These are phyloP conservation scores for Colletotrichum sp. DNA, from an alignment of 2,329 filamentous ascomycete genomes.

Conservation along the genomic window DNA sequence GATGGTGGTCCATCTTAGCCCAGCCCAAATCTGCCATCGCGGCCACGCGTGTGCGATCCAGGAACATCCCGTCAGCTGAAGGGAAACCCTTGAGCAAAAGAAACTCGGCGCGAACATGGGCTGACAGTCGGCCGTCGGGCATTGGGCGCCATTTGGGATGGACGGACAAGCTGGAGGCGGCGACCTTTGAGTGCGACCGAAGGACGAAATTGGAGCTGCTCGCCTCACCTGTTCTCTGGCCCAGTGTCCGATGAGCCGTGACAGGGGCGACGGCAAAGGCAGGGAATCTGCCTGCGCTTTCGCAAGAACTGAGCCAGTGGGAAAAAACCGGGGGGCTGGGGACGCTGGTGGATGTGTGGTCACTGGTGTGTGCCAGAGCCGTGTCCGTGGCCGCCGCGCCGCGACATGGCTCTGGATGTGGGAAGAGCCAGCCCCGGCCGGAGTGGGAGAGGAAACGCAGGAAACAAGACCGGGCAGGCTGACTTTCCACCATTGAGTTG, in stretches of 20 bases:
- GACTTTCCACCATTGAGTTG: not conserved
- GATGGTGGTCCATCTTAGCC: not conserved
- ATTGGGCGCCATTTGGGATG: conserved; percentile 2
- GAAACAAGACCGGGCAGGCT: not conserved
- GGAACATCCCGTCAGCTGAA: conserved; percentile 2
- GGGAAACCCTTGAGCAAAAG: not conserved
- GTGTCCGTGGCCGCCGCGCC: not conserved
- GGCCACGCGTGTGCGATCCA: not conserved
- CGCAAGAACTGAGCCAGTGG: not conserved
- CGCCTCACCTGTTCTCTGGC: conserved; percentile 8
- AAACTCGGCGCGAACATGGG: not conserved
- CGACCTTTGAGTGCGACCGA: not conserved
- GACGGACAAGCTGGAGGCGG: not conserved
- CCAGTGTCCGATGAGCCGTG: conserved; percentile 1
- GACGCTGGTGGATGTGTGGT: not conserved
- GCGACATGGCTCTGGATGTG: not conserved
- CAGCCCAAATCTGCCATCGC: not conserved
- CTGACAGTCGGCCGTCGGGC: not conserved
- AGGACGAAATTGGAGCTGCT: conserved; percentile 1
- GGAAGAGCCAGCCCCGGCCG: not conserved
- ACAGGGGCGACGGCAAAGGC: not conserved
- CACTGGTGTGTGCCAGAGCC: not conserved
- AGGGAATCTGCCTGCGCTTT: conserved; percentile 6
- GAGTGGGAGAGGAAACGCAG: not conserved
- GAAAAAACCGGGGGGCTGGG: conserved; percentile 9